These are phyloP conservation scores for Vigna reflexopilosa DNA, from an alignment of 306 rosid genomes.

Conservation along the genomic window DNA sequence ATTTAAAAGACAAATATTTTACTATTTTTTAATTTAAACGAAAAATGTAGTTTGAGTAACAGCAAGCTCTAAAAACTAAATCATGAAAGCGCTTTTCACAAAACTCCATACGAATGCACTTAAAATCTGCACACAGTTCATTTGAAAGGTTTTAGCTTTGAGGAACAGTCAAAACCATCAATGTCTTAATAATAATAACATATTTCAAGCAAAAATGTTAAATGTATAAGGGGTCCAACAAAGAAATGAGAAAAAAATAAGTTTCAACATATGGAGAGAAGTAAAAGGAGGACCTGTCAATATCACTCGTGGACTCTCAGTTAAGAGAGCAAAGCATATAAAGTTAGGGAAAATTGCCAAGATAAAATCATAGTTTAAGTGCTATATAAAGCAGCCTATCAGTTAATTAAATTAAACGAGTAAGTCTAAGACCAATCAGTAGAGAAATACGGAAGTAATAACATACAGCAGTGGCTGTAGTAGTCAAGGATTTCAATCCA, in stretches of 20 bases:
- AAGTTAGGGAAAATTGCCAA: background rate
- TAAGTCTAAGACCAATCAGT: conserved; percentile 1
- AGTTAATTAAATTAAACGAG: conserved; percentile 16
- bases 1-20: background rate
- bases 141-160: background rate
- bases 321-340: background rate
- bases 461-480: conserved; percentile 92
- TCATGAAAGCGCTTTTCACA: background rate
- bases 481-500: conserved; percentile 94
- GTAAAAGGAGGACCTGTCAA: background rate
- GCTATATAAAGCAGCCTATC: conserved; percentile 16
- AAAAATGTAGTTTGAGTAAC: background rate
- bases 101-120: background rate
- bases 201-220: conserved; percentile 5
- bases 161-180: conserved; percentile 12
- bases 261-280: conserved; percentile 2
- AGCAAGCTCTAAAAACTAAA: background rate
- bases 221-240: background rate
- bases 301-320: background rate
- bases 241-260: background rate
- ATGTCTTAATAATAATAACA: background rate
- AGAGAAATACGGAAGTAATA: conserved; percentile 11
- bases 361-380: conserved; percentile 17
- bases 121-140: background rate
- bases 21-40: background rate